These are phyloP conservation scores for Amanita brunnescens DNA, from an alignment of 768 basidiomycete species.

Conservation along the genomic window DNA sequence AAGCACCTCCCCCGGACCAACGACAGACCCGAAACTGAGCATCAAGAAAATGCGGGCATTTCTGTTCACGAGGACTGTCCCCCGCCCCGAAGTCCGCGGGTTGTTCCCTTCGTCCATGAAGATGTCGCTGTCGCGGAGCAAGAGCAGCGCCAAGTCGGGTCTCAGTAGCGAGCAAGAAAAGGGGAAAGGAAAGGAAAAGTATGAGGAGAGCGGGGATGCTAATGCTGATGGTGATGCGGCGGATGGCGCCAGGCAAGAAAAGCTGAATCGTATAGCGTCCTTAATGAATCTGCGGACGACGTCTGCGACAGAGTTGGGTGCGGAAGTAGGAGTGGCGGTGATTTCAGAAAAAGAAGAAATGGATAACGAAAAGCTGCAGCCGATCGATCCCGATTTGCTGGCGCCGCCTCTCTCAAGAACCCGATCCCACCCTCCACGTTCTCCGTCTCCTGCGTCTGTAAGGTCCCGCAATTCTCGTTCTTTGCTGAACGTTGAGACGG, in stretches of 20 bases:
- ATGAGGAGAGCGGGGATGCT: background rate
- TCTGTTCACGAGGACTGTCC: constrained; percentile 8
- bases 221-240: background rate
- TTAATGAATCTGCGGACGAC: background rate
- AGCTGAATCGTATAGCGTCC: background rate
- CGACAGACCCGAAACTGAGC: constrained; percentile 3
- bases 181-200: constrained; percentile 2
- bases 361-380: background rate
- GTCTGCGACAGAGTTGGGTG: no score
- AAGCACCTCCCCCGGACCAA: background rate
- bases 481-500: background rate
- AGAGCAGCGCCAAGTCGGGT: background rate
- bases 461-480: background rate
- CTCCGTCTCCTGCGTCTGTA: background rate
- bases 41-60: constrained; percentile 7
- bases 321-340: background rate
- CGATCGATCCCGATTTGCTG: background rate
- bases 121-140: constrained; percentile 4
- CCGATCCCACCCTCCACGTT: background rate
- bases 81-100: constrained; percentile 1
- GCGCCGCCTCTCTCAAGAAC: background rate
- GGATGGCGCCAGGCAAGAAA: background rate
- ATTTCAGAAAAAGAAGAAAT: background rate
- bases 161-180: background rate
- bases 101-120: background rate